Conservation (phyloP, 1,139 yeast species). For the Saccharomyces hybrid region DNA sequence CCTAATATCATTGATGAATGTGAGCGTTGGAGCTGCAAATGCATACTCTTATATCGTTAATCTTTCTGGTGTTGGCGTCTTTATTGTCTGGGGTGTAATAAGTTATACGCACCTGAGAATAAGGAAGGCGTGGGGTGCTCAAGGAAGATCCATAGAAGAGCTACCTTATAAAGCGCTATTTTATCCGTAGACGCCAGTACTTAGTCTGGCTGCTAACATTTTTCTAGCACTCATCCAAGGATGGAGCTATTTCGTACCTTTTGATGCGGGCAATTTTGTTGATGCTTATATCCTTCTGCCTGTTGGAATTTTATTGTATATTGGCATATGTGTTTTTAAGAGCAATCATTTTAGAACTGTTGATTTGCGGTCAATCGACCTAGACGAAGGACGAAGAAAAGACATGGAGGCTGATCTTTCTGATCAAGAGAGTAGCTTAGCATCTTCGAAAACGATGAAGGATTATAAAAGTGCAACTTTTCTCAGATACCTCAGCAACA, state of each 20-base stretch:
- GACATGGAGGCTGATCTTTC: neutral
- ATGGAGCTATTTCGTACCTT: neutral
- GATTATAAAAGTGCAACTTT: neutral
- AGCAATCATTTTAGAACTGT: neutral
- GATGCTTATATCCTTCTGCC: neutral
- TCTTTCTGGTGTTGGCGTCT: neutral
- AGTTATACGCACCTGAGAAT: neutral
- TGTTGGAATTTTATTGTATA: neutral
- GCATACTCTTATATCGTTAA: neutral
- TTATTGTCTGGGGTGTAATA: neutral
- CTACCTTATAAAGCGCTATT: neutral
- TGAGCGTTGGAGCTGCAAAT: neutral
- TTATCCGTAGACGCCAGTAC: neutral
- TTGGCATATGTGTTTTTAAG: neutral
- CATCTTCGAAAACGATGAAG: neutral
- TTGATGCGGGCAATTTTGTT: neutral
- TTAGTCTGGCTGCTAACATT: neutral
- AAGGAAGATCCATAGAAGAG: neutral
- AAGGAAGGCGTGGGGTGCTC: neutral
- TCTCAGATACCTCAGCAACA: neutral
- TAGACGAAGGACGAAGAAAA: neutral
- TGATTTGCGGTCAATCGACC: neutral
- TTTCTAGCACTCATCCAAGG: neutral
- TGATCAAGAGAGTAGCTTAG: neutral
- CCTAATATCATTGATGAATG: neutral